Evolutionary conservation across 2,329 filamentous ascomycete species (phyloP).

Genomic region (Niveomyces coronatus): DNA sequence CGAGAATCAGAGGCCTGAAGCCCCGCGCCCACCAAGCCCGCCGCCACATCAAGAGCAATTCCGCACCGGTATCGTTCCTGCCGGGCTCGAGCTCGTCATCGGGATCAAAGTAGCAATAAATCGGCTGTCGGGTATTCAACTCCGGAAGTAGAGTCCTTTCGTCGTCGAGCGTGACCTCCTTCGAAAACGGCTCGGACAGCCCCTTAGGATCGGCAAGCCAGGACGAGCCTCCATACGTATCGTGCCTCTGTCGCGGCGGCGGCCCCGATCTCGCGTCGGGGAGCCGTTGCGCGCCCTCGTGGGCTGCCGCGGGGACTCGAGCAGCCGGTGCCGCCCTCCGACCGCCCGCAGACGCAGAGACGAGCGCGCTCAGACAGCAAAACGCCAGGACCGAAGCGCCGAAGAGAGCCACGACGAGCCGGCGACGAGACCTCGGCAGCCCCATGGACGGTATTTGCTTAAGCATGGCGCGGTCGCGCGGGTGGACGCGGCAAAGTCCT

Average conservation of each 20-base stretch:
- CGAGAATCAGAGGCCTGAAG: slow-evolving; percentile 75
- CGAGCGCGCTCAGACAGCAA: slow-evolving; percentile 42
- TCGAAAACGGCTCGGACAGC: slow-evolving; percentile 77
- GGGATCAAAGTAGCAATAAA: slow-evolving; percentile 88
- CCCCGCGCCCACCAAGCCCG: slow-evolving; percentile 93
- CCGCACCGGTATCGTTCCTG: slow-evolving; percentile 62
- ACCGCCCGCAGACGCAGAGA: slow-evolving; percentile 38
- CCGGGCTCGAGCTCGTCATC: slow-evolving; percentile 51
- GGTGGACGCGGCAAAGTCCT: too few species aligned
- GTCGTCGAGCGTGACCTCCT: slow-evolving; percentile 67
- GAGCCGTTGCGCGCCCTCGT: slow-evolving; percentile 48
- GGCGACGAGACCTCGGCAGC: too few species aligned
- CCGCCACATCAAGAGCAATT: slow-evolving; percentile 76
- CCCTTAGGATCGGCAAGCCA: slow-evolving; percentile 91
- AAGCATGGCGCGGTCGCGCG: too few species aligned
- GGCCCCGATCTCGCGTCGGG: slow-evolving; percentile 62
- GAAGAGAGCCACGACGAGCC: slow-evolving; percentile 41
- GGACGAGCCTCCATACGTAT: slow-evolving; percentile 63
- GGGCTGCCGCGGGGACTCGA: slow-evolving; percentile 30
- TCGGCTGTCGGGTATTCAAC: slow-evolving; percentile 54
- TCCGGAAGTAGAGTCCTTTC: slow-evolving; percentile 76
- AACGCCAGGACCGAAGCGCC: slow-evolving; percentile 43
- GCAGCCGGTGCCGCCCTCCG: slow-evolving; percentile 36
- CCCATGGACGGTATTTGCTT: too few species aligned
- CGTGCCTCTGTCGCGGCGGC: slow-evolving; percentile 65